phyloP scores from a whole-genome alignment of 2,329 filamentous ascomycete genomes.

The Claviceps fusiformis region DNA sequence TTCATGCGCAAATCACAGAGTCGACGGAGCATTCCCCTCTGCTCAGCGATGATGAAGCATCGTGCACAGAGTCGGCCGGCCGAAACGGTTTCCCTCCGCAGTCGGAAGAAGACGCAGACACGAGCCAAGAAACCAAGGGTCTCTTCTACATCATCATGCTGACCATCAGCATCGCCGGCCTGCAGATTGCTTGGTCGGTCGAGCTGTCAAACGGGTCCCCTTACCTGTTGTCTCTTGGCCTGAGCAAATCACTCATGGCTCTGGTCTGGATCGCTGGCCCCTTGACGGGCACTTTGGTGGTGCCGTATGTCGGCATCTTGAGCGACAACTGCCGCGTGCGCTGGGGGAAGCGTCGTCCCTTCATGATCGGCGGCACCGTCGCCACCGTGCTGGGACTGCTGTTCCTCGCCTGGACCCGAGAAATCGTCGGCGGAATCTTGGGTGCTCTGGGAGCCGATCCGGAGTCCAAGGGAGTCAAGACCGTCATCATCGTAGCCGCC shows the following conservation, averaged over 20 bases:
- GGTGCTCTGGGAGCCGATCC: conserved; percentile 56
- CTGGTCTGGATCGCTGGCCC: conserved; percentile 77
- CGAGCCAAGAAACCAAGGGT: conserved; percentile 56
- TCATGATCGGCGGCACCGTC: conserved; percentile 57
- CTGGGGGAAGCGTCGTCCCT: conserved; percentile 71
- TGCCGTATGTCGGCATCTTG: conserved; percentile 70
- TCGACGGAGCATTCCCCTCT: conserved; percentile 20
- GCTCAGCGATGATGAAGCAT: conserved; percentile 8
- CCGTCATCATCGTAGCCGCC: conserved; percentile 59
- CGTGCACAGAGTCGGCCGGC: background rate
- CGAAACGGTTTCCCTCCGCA: background rate
- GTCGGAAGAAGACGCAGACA: conserved; percentile 8
- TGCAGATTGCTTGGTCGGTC: conserved; percentile 93
- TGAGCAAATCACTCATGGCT: conserved; percentile 72
- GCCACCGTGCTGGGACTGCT: conserved; percentile 57
- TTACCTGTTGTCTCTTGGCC: conserved; percentile 64
- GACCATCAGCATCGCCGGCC: conserved; percentile 72
- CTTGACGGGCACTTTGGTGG: conserved; percentile 63
- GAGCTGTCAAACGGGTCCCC: conserved; percentile 89
- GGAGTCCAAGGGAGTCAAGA: conserved; percentile 51
- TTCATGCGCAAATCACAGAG: background rate
- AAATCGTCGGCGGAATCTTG: conserved; percentile 55
- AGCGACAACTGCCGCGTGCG: conserved; percentile 63
- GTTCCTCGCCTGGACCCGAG: conserved; percentile 59
- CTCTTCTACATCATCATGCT: conserved; percentile 74